Base-by-base conservation (phyloP, 352 stramenopile genomes). In the Phytophthora cryptogea region DNA sequence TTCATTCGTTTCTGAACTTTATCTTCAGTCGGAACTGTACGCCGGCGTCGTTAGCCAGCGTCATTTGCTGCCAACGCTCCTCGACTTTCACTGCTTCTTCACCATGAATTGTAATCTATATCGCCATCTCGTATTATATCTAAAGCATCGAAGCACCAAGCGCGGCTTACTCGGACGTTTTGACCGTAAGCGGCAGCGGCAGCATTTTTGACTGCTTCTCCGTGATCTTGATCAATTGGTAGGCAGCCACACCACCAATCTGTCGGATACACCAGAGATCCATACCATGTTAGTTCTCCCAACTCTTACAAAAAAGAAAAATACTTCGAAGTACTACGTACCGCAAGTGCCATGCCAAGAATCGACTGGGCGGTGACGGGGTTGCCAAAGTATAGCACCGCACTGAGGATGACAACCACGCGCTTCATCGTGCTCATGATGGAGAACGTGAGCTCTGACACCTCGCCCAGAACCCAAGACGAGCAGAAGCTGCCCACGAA, bases 361-460 rank as follows among this genome's bases (percentile, higher is more conserved):
- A 87, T 62, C 13, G 86, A 95, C 52, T 92, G 79, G 28, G 59
- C 27, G 0, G 81, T 92, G 30, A 95, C 82, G 0, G 79, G 68
- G 49, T 90, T 95, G 39, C 86, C 86, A 50, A 95, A 95, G 74
- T 94, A 95, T 28, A 92, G 58, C 14, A 95, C 79, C 2, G 86
- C 84, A 50, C 86, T 92, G 30, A 93, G 64, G 59, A 95, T 92
- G 59, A 95, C 86, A 53, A 95, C 86, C 48, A 94, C 81, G 10
- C 86, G 86, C 74, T 94, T 93, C 84, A 95, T 92, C 20, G 86
- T 95, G 60, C 82, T 87, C 86, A 95, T 95, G 70, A 95, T 95
- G 47, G 86, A 95, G 70, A 92, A 95, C 42, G 86, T 92, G 33
- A 95, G 81, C 66, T 95, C 86, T 14, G 86, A 89, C 36, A 95